phyloP scores from a whole-genome alignment of 1,284 basidiomycete genomes.

The Amylostereum areolatum region DNA sequence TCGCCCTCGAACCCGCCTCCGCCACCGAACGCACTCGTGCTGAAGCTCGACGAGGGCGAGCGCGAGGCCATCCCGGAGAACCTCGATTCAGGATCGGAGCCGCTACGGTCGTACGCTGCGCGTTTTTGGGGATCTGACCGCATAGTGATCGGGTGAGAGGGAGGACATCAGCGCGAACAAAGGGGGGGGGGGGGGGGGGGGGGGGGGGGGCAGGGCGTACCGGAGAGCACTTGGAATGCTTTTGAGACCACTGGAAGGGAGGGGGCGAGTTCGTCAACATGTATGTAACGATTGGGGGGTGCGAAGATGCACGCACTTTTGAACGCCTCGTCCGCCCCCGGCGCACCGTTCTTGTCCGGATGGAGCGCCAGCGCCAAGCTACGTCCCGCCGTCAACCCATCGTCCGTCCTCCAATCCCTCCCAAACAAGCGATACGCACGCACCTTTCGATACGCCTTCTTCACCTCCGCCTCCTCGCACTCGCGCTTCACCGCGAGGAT shows the following conservation, averaged over 20 bases:
- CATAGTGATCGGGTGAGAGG: constrained; percentile 4
- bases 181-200: too few relatives aligned
- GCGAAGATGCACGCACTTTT: constrained; percentile 63
- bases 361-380: constrained; percentile 93
- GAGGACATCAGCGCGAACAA: too few relatives aligned
- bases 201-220: too few relatives aligned
- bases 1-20: constrained; percentile 69
- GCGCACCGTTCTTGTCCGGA: constrained; percentile 97
- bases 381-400: constrained; percentile 5
- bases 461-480: constrained; percentile 87
- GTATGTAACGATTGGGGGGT: not conserved
- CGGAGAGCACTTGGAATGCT: constrained; percentile 92
- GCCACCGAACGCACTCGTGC: constrained; percentile 42
- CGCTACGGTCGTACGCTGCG: constrained; percentile 81
- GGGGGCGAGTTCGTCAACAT: constrained; percentile 4
- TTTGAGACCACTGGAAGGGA: constrained; percentile 85
- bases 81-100: constrained; percentile 82
- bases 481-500: constrained; percentile 82
- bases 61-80: constrained; percentile 64
- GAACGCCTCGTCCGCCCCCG: constrained; percentile 98
- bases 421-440: constrained; percentile 14
- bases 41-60: constrained; percentile 46
- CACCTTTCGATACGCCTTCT: constrained; percentile 97
- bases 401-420: constrained; percentile 3
- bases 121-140: constrained; percentile 88